Evolutionary conservation across 371 early-diverging fungal species (phyloP), one percentile per base, ranked within the genome.

Genomic region (Mucor piriformis): DNA sequence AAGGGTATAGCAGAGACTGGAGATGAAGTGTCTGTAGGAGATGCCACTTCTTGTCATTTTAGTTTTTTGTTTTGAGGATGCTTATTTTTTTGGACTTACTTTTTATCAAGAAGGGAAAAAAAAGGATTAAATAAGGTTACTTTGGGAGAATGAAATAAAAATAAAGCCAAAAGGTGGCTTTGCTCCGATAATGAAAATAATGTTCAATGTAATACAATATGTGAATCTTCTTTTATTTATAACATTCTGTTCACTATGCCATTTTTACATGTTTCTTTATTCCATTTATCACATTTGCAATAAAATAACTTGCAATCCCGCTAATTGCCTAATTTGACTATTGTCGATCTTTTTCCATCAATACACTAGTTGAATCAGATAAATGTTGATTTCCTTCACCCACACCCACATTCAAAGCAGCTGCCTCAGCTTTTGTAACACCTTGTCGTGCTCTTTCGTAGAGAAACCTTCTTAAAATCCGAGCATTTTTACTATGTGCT

Each of bases 401-500:
- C 15, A 44, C 46, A 7, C 40, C 54, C 0, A 51, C 51, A 11
- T 47, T 25, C 29, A 67, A 33, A 6, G 67, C 67, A n/a, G 27
- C 47, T 29, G 35, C 3, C 46, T 63, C 63, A 24, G 69, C 64
- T 47, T 57, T 46, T 6, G 0, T 4, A 8, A 53, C 35, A 8
- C 50, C 50, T 47, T 54, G 32, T 49, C 64, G 65, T 54, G 74
- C 79, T 44, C 79, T 62, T 49, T 73, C 59, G 32, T 76, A 76
- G 24, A 79, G 27, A 43, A 63, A 79, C 35, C 59, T 54, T 29
- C 67, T 53, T 32, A 79, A 59, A 21, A 79, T 35, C 23, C 67
- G 63, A 3, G 69, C 61, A 42, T 79, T 76, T 53, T 79, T 79
- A 24, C 68, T 72, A 29, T 79, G 74, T 0, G 79, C 79, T 48